These are phyloP conservation scores for Globisporangium paroecandrum DNA, from an alignment of 352 stramenopile genomes.

Conservation along the genomic window DNA sequence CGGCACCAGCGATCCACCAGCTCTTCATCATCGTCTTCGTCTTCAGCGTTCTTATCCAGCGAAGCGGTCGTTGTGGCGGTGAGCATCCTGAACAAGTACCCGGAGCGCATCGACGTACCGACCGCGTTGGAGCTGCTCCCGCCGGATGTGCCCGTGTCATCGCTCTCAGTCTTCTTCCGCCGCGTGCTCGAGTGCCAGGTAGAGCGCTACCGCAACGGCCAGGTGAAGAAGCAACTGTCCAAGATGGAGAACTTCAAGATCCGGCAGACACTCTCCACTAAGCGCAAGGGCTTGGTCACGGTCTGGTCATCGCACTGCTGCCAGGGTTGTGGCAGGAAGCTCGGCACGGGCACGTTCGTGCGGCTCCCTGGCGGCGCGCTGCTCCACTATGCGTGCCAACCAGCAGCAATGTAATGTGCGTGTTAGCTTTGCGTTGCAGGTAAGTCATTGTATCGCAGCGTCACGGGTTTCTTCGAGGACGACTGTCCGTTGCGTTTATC, in stretches of 20 bases:
- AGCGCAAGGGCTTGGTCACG: slow-evolving; percentile 67
- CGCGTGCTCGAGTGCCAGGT: slow-evolving; percentile 75
- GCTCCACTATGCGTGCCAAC: slow-evolving; percentile 78
- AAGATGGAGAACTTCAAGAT: slow-evolving; percentile 89
- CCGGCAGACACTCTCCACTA: slow-evolving; percentile 54
- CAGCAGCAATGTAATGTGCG: slow-evolving; percentile 8
- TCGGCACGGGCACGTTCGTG: slow-evolving; percentile 70
- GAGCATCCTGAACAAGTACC: slow-evolving; percentile 78
- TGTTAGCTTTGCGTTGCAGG: slow-evolving; percentile 6
- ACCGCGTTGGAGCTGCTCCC: slow-evolving; percentile 75
- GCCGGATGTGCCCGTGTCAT: slow-evolving; percentile 41
- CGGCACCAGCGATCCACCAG: slow-evolving; percentile 26
- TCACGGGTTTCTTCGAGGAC: slow-evolving; percentile 69
- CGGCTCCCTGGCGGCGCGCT: slow-evolving; percentile 53
- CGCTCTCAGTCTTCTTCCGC: slow-evolving; percentile 62
- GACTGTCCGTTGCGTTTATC: slow-evolving; percentile 70
- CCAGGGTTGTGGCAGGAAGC: slow-evolving; percentile 61
- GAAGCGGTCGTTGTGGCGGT: slow-evolving; percentile 66
- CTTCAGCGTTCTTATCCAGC: slow-evolving; percentile 27
- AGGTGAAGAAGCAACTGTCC: slow-evolving; percentile 84
- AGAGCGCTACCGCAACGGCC: slow-evolving; percentile 67
- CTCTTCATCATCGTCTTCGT: neutral
- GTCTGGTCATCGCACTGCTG: slow-evolving; percentile 77
- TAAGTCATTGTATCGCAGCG: slow-evolving; percentile 44
- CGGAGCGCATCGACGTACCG: slow-evolving; percentile 76